These are phyloP conservation scores for Talaromyces adpressus DNA, from an alignment of 495 filamentous ascomycete genomes.

Conservation along the genomic window DNA sequence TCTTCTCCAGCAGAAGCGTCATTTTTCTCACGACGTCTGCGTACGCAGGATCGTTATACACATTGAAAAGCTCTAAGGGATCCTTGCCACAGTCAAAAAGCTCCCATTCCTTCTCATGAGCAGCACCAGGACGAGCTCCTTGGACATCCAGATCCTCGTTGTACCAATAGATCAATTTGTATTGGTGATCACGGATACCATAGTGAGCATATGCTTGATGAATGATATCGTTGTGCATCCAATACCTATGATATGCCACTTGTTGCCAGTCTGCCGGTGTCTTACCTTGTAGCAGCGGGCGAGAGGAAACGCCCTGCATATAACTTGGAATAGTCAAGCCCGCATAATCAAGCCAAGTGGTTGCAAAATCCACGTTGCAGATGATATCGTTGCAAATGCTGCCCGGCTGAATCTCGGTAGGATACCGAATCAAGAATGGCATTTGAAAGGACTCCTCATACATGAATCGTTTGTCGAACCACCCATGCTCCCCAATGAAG, in stretches of 20 bases:
- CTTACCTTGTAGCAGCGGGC: conserved; percentile 17
- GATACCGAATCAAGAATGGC: conserved; percentile 36
- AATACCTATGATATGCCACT: conserved; percentile 39
- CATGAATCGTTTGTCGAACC: conserved; percentile 44
- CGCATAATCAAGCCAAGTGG: conserved; percentile 33
- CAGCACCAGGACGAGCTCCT: conserved; percentile 24
- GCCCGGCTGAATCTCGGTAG: conserved; percentile 22
- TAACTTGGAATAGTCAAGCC: conserved; percentile 25
- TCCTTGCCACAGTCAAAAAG: conserved; percentile 37
- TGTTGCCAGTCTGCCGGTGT: conserved; percentile 33
- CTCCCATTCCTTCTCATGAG: conserved; percentile 33
- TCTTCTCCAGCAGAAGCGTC: conserved; percentile 28
- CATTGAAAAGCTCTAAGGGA: conserved; percentile 38
- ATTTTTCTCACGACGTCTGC: conserved; percentile 23
- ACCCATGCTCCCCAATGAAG: conserved; percentile 43
- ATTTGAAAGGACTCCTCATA: conserved; percentile 43
- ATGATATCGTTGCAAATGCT: conserved; percentile 32
- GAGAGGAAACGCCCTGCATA: conserved; percentile 37
- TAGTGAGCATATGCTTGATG: conserved; percentile 37
- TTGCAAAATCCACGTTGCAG: conserved; percentile 39
- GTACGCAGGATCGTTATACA: conserved; percentile 26
- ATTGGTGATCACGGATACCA: conserved; percentile 32
- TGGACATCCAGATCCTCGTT: conserved; percentile 31
- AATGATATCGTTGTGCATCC: conserved; percentile 38
- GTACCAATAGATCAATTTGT: conserved; percentile 44